Evolutionary conservation across 768 basidiomycete species (phyloP).

Genomic region (Hygrocybe punicea): DNA sequence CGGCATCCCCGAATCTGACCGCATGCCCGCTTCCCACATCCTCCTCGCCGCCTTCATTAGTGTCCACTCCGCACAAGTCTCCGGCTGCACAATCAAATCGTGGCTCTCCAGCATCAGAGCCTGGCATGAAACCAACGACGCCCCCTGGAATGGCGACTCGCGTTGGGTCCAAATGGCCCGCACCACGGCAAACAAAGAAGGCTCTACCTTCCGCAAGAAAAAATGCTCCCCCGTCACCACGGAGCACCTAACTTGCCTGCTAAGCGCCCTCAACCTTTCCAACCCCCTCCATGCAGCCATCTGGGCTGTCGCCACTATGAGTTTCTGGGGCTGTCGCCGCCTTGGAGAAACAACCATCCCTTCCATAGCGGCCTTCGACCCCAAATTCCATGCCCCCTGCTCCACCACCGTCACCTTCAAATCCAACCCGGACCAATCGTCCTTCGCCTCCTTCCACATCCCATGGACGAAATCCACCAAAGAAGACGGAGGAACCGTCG

Average conservation of each 20-base stretch:
- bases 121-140: no score
- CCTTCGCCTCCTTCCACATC: conserved; percentile 20
- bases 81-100: conserved; percentile 24
- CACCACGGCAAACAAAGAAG: conserved; percentile 36
- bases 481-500: no score
- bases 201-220: conserved; percentile 14
- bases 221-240: conserved; percentile 35
- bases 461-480: conserved; percentile 35
- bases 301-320: conserved; percentile 31
- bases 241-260: no score
- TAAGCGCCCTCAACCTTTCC: conserved; percentile 24
- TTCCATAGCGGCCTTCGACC: no score
- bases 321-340: no score
- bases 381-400: conserved; percentile 7
- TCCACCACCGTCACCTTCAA: neutral
- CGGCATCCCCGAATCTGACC: no score
- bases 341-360: no score
- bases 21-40: no score
- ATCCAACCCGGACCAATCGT: neutral
- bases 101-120: conserved; percentile 38
- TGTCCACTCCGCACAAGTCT: neutral
- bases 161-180: no score
- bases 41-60: neutral
- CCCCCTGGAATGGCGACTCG: no score
- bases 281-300: conserved; percentile 32